Percentiles rank a stretch among this genome's conserved stretches.
Evolutionary conservation across 83 land plant species (phyloP).

Genomic region (Thuja plicata): DNA sequence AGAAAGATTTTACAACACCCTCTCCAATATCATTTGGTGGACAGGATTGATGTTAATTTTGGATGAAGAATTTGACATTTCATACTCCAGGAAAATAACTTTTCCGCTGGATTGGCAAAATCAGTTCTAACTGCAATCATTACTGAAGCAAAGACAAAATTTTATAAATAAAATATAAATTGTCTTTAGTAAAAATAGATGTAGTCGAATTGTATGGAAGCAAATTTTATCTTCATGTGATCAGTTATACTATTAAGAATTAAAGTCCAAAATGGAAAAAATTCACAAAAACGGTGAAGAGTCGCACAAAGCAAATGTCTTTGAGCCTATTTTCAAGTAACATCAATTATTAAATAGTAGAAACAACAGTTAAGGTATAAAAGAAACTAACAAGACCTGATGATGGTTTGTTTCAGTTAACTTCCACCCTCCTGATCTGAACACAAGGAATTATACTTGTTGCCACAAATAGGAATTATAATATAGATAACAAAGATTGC

Average conservation of each 20-base stretch:
- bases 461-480: not conserved
- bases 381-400: not conserved
- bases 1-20: not conserved
- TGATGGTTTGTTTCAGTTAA: not conserved
- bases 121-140: not conserved
- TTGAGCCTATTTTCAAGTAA: no score
- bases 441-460: not conserved
- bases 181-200: no score
- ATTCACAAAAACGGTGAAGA: no score
- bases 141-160: not conserved
- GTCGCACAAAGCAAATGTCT: no score
- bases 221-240: no score
- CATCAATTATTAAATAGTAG: no score
- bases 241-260: no score
- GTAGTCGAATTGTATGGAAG: no score
- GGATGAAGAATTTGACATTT: not conserved
- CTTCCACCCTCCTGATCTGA: not conserved
- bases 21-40: not conserved
- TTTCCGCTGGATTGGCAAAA: not conserved
- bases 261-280: no score
- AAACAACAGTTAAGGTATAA: not conserved
- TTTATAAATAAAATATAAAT: no score
- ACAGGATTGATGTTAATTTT: not conserved
- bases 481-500: not conserved
- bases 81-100: not conserved